Base-by-base conservation (phyloP, 2,329 filamentous ascomycete species). In the Hymenoscyphus repandus region DNA sequence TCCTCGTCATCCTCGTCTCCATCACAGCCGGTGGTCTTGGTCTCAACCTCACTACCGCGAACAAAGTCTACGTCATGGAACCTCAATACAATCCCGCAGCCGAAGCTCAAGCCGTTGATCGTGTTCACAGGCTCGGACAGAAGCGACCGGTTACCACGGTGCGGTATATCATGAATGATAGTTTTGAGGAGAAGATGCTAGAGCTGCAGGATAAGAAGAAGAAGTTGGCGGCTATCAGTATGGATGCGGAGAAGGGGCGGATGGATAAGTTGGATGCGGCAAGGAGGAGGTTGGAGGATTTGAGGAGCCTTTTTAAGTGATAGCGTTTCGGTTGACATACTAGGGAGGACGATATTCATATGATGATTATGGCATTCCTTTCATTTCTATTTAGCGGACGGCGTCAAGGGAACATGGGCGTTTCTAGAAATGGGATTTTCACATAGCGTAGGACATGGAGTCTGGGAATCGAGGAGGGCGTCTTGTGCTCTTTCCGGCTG, bases 71-170 rank as follows among this genome's bases (percentile, higher is more conserved):
- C 67, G 87, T 97, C 62, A 97, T 99, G 92, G 93, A 99, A 67
- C 93, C 93, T 5, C 91, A 96, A 65, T 99, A 92, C 73, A 99
- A 99, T 64, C 93, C 93, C 0, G 91, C 90, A 0, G 90, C 91
- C 0, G 92, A 99, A 68, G 88, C 90, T 5, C 93, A 99, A 70
- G 93, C 93, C 1, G 79, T 97, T 6, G 93, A 97, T 66, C 88
- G 93, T 30, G 89, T 99, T 5, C 91, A 96, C 67, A 84, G 91
- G 15, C 74, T 96, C 1, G 91, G 93, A 0, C 93, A 99, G 73
- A 93, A 82, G 61, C 78, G 93, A n/a, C 80, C 85, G 11, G 93
- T 99, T 0, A 79, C 80, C n/a, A 95, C 90, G 1, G 83, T 88
- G 34, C 82, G 91, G 34, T 97, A 89, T 68, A 86, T 97, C 62